Base-by-base conservation (phyloP, 352 stramenopile species). In the Halophytophthora polymorphica region DNA sequence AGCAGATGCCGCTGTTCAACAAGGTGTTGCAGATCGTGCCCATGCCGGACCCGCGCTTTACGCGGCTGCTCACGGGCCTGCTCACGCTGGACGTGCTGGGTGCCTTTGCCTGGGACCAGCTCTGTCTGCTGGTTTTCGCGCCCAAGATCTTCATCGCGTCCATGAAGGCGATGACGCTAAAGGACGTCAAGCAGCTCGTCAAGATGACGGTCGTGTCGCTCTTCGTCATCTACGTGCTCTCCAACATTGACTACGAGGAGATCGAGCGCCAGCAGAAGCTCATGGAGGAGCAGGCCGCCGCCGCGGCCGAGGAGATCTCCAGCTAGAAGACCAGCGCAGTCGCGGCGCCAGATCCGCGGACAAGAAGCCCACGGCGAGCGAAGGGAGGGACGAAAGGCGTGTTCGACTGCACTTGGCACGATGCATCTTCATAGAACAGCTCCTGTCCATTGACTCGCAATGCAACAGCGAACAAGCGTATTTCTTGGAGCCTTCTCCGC, bases 21-120 rank as follows among this genome's bases (percentile, higher is more conserved):
- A 89, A 95, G 57, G 78, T 95, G 56, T 70, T 97, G 47, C 82
- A 97, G 67, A 94, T 97, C 55, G 88, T 97, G 51, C 85, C 86
- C 23, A 93, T 97, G 70, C 90, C 90, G 0, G 86, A 94, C 66
- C 80, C 77, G 36, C 77, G 81, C 45, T 94, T 96, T 53, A 81
- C 83, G 22, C 83, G 84, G 2, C 68, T 91, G 28, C 66, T 96
- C 7, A 94, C 83, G 39, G 80, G 77, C 10, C 66, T 96, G 39
- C 58, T 96, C 7, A 83, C 83, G 19, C 77, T 94, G 18, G 84
- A 94, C 42, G 83, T 96, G 35, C 72, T 94, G 29, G 86, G 86
- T 33, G 83, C 86, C 25, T 94, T 96, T 41, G 73, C 77, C 0
- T 96, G 83, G 82, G 86, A 96, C 51, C 82, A 93, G 64, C 38